Conservation (phyloP, 805 yeast genomes). For the Debaryomyces tyrocola region DNA sequence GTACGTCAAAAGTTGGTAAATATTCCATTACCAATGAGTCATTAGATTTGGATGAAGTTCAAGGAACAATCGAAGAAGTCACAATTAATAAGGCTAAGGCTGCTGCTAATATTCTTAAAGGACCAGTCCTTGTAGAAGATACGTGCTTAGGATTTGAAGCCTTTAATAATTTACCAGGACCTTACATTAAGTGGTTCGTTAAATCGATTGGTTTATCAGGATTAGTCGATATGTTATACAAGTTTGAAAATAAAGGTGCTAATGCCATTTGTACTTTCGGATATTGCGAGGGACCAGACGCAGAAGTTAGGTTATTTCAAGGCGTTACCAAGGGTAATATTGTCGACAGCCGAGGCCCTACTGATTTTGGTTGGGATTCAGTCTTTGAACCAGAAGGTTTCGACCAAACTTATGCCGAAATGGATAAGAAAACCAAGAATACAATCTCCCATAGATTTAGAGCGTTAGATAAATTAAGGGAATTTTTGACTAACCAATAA, state of each 20-base stretch:
- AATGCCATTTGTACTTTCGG: slow-evolving; percentile 92
- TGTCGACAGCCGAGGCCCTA: slow-evolving; percentile 76
- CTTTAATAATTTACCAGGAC: slow-evolving; percentile 85
- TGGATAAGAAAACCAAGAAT: slow-evolving; percentile 77
- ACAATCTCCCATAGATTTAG: slow-evolving; percentile 81
- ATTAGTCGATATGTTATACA: slow-evolving; percentile 71
- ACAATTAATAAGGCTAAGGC: slow-evolving; percentile 75
- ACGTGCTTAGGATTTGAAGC: slow-evolving; percentile 87
- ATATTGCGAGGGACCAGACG: slow-evolving; percentile 78
- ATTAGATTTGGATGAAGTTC: slow-evolving; percentile 86
- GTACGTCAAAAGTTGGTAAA: slow-evolving; percentile 41
- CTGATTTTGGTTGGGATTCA: slow-evolving; percentile 93
- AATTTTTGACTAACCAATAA: slow-evolving; percentile 38
- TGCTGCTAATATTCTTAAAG: slow-evolving; percentile 62
- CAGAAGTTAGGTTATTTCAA: slow-evolving; percentile 73
- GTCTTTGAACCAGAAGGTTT: slow-evolving; percentile 81
- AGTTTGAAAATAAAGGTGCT: slow-evolving; percentile 83
- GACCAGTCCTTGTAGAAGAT: slow-evolving; percentile 94
- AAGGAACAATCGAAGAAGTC: slow-evolving; percentile 82
- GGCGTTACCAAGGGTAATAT: slow-evolving; percentile 82
- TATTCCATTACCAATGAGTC: slow-evolving; percentile 58
- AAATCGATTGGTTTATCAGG: slow-evolving; percentile 73
- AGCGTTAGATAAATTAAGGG: slow-evolving; percentile 74
- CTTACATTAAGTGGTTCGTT: slow-evolving; percentile 91
- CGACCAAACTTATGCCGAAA: slow-evolving; percentile 75